Evolutionary conservation across 2,329 filamentous ascomycete genomes (phyloP).

Genomic region (Cercospora janseana): DNA sequence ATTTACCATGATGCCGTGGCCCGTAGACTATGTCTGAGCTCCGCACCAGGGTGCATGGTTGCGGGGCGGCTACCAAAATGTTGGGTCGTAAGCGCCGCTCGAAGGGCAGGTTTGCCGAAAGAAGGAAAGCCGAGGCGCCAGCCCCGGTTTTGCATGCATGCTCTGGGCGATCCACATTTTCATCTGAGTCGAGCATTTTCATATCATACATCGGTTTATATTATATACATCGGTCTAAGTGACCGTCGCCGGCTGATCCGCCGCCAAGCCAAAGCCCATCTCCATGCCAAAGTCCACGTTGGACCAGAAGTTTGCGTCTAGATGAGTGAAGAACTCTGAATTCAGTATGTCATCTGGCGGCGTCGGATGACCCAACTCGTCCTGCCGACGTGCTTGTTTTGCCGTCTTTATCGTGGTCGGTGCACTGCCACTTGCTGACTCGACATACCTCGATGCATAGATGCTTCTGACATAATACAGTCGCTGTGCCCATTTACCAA

Average conservation of each 20-base stretch:
- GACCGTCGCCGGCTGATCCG: background rate
- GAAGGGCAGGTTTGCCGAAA: slow-evolving; percentile 1
- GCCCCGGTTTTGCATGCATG: background rate
- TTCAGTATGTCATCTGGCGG: slow-evolving; percentile 29
- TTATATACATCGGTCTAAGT: background rate
- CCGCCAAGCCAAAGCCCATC: background rate
- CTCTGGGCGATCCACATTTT: background rate
- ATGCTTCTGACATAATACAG: slow-evolving; percentile 32
- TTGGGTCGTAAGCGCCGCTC: no score
- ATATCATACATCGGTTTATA: background rate
- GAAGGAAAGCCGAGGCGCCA: slow-evolving; percentile 4
- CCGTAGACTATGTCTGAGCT: background rate
- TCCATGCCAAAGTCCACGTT: slow-evolving; percentile 5
- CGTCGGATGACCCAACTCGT: slow-evolving; percentile 21
- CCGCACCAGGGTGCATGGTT: background rate
- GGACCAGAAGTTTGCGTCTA: slow-evolving; percentile 32
- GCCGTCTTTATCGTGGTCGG: slow-evolving; percentile 2
- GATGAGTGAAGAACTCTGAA: slow-evolving; percentile 32
- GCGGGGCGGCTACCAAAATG: background rate
- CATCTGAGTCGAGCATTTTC: background rate
- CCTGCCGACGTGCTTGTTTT: slow-evolving; percentile 10
- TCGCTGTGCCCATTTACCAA: slow-evolving; percentile 33
- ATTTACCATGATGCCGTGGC: background rate
- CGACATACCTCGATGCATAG: slow-evolving; percentile 29
- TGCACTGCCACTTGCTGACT: background rate